Percentiles rank a stretch among this genome's conserved stretches.
Evolutionary conservation across 192 early-diverging fungal species (phyloP).

Genomic region (Coemansia sp.): DNA sequence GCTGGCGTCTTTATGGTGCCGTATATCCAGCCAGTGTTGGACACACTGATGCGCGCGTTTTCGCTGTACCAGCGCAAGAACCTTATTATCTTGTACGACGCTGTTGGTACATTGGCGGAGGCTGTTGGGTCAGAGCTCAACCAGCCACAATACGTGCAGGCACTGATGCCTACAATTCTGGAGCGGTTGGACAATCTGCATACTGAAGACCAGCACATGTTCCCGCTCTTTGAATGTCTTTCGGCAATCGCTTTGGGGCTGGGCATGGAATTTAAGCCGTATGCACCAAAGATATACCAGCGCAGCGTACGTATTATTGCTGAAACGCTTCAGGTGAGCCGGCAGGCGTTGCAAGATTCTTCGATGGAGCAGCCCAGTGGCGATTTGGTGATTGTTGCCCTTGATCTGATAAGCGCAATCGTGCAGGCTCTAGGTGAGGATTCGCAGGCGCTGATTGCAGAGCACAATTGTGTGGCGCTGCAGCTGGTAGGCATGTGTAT

Average conservation of each 20-base stretch:
- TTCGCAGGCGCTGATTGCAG: conserved; percentile 74
- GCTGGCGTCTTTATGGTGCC: conserved; percentile 78
- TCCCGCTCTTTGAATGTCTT: conserved; percentile 92
- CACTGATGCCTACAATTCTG: conserved; percentile 85
- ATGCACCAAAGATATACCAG: conserved; percentile 80
- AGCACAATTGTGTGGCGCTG: conserved; percentile 68
- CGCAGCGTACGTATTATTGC: conserved; percentile 89
- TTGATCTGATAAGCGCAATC: conserved; percentile 94
- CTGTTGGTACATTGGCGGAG: conserved; percentile 96
- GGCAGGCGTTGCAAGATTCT: conserved; percentile 57
- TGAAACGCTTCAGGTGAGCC: conserved; percentile 70
- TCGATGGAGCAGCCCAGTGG: conserved; percentile 70
- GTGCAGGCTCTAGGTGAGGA: conserved; percentile 83
- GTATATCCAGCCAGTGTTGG: conserved; percentile 85
- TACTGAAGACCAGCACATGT: conserved; percentile 88
- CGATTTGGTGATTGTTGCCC: conserved; percentile 94
- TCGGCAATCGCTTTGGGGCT: conserved; percentile 84
- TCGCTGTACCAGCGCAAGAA: conserved; percentile 95
- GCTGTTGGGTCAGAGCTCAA: conserved; percentile 81
- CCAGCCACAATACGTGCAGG: conserved; percentile 74
- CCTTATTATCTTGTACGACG: conserved; percentile 93
- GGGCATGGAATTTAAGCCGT: conserved; percentile 83
- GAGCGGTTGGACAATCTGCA: conserved; percentile 79
- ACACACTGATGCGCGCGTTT: conserved; percentile 80
- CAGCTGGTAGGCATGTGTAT: conserved; percentile 82